Conservation (phyloP, 176 grass and related monocot species). For the Eleusine indica region DNA sequence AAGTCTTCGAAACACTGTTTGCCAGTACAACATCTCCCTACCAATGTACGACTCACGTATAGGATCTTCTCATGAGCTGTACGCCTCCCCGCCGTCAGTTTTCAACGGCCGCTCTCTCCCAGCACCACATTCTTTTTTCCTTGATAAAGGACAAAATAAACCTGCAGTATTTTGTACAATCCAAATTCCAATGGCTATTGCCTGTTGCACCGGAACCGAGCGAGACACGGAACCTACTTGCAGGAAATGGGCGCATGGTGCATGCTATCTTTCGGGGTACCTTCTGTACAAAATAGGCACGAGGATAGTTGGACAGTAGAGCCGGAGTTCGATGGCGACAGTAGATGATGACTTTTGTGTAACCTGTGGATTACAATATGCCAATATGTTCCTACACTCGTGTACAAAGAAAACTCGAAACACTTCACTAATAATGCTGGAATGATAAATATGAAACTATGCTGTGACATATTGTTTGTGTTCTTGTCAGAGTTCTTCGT, state of each 20-base stretch:
- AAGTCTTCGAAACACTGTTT: slow-evolving; percentile 31
- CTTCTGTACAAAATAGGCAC: slow-evolving; percentile 15
- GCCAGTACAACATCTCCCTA: neutral
- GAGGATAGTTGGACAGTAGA: slow-evolving; percentile 12
- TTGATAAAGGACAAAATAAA: slow-evolving; percentile 13
- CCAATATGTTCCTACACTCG: neutral
- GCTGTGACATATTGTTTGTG: neutral
- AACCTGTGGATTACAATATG: neutral
- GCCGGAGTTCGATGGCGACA: slow-evolving; percentile 33
- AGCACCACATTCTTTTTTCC: neutral
- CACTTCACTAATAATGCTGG: too few species aligned
- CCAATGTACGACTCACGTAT: slow-evolving; percentile 3
- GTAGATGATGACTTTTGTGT: neutral
- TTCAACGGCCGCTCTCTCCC: slow-evolving; percentile 24
- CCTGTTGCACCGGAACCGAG: slow-evolving; percentile 6
- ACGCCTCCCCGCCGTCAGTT: slow-evolving; percentile 22
- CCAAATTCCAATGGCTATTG: slow-evolving; percentile 12
- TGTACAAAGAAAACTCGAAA: neutral
- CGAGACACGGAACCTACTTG: slow-evolving; percentile 39
- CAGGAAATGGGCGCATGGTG: neutral
- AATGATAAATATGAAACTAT: neutral
- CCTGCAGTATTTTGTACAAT: neutral
- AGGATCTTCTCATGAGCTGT: slow-evolving; percentile 47
- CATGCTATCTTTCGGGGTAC: neutral
- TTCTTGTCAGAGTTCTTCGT: neutral